Conservation (phyloP, 2,329 filamentous ascomycete genomes). For the Colletotrichum kahawae region DNA sequence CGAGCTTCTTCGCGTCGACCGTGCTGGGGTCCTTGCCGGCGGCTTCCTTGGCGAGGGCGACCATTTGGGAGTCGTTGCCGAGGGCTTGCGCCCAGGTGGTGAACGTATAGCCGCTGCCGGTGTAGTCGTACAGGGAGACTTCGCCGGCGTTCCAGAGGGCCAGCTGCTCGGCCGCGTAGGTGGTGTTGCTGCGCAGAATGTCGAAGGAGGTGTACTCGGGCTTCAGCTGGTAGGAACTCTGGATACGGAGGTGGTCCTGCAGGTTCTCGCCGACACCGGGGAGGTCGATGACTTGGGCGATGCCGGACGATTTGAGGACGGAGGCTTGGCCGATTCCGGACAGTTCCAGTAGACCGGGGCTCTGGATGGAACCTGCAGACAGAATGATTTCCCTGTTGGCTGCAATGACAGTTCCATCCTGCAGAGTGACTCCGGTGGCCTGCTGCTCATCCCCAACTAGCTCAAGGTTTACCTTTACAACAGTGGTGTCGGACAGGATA, state of each 20-base stretch:
- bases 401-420: conserved; percentile 27
- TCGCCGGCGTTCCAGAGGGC: conserved; percentile 36
- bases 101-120: conserved; percentile 43
- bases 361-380: conserved; percentile 54
- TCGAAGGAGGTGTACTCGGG: conserved; percentile 35
- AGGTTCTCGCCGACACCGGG: conserved; percentile 57
- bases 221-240: conserved; percentile 37
- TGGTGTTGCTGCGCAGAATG: conserved; percentile 32
- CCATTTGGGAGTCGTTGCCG: conserved; percentile 33
- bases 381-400: conserved; percentile 38
- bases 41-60: conserved; percentile 36
- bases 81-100: conserved; percentile 43
- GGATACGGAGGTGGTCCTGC: conserved; percentile 39
- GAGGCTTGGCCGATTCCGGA: conserved; percentile 57
- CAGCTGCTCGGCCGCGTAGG: conserved; percentile 42
- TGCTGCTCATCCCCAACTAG: conserved; percentile 12
- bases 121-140: conserved; percentile 43
- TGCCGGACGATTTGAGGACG: conserved; percentile 51
- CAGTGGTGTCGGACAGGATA: conserved; percentile 39
- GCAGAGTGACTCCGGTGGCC: conserved; percentile 28
- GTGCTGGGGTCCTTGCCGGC: conserved; percentile 30
- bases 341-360: conserved; percentile 61
- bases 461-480: conserved; percentile 41
- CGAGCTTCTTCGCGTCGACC: conserved; percentile 43
- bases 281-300: conserved; percentile 54